Evolutionary conservation across 1,284 basidiomycete genomes (phyloP).

Genomic region (Takashimella tepidaria): DNA sequence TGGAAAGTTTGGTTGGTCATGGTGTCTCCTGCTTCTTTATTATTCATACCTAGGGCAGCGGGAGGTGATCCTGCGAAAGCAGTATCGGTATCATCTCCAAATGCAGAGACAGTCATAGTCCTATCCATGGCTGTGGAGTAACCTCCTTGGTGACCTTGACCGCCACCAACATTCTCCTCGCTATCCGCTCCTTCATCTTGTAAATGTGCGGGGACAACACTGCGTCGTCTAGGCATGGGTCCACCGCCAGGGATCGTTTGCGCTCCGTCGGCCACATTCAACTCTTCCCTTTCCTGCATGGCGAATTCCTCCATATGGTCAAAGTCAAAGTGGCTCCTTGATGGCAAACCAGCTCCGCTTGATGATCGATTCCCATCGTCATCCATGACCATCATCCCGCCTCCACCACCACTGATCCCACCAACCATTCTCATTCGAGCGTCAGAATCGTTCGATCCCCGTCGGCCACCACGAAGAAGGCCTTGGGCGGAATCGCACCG

Average conservation of each 20-base stretch:
- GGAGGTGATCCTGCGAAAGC: background rate
- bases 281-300: conserved; percentile 57
- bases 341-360: conserved; percentile 23
- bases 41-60: no score
- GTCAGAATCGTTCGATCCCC: conserved; percentile 15
- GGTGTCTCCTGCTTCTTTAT: background rate
- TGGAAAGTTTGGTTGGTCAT: conserved; percentile 26
- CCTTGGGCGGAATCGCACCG: conserved; percentile 25
- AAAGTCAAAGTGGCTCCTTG: conserved; percentile 63
- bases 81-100: background rate
- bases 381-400: conserved; percentile 9
- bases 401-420: conserved; percentile 6
- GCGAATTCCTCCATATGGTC: conserved; percentile 74
- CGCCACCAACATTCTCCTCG: background rate
- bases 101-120: background rate
- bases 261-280: conserved; percentile 49
- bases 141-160: background rate
- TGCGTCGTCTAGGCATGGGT: background rate
- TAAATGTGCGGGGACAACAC: background rate
- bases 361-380: conserved; percentile 9
- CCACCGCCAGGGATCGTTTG: background rate
- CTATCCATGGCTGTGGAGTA: background rate
- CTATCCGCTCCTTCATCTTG: background rate
- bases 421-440: conserved; percentile 6
- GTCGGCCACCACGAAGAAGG: conserved; percentile 12